A percentile compares a stretch with the other conserved stretches of the same genome.
These are phyloP conservation scores for Stagonosporopsis cucurbitacearum DNA, from an alignment of 2,329 filamentous ascomycete species.

Conservation along the genomic window DNA sequence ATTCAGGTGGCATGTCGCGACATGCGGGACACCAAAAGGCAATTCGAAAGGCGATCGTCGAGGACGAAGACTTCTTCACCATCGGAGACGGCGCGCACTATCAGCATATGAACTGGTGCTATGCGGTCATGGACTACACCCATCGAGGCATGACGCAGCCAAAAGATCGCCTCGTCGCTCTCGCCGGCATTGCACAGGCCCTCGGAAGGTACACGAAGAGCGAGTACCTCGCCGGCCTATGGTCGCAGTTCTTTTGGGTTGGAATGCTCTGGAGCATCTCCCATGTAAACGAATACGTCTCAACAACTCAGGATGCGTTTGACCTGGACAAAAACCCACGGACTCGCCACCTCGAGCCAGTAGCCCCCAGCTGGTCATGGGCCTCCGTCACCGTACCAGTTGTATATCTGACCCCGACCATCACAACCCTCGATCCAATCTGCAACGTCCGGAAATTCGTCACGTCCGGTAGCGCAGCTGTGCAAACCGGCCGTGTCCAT, in stretches of 20 bases:
- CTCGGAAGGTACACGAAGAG: neutral
- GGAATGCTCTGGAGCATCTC: neutral
- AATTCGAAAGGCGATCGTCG: conserved; percentile 21
- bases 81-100: neutral
- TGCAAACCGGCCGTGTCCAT: neutral
- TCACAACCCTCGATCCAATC: neutral
- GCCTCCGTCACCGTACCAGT: conserved; percentile 3
- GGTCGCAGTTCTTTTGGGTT: neutral
- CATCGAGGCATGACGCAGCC: neutral
- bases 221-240: neutral
- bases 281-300: neutral
- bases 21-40: conserved; percentile 17
- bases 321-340: neutral
- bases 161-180: neutral
- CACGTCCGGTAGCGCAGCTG: neutral
- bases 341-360: neutral
- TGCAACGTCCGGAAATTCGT: neutral
- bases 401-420: neutral
- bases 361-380: conserved; percentile 8
- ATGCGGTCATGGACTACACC: conserved; percentile 1
- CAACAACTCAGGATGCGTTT: neutral
- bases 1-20: neutral
- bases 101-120: neutral
- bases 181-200: conserved; percentile 1
- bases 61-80: conserved; percentile 16